Conservation (phyloP, 2,329 filamentous ascomycete genomes). For the Pestalotiopsis sp. region DNA sequence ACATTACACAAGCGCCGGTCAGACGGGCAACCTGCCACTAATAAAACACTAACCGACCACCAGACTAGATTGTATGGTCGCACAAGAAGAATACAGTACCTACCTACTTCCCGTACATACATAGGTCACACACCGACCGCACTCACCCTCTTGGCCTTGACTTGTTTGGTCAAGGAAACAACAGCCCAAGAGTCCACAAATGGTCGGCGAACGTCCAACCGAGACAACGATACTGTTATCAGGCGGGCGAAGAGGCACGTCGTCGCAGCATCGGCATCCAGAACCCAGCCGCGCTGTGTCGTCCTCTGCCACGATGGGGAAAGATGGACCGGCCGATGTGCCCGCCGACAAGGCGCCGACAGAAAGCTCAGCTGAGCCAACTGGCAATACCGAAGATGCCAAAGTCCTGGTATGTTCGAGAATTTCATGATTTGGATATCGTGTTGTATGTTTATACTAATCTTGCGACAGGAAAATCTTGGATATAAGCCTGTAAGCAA, state of each 20-base stretch:
- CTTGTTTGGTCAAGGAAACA: background rate
- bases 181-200: background rate
- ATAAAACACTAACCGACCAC: too few species aligned
- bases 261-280: background rate
- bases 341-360: background rate
- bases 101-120: background rate
- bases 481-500: conserved; percentile 55
- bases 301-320: background rate
- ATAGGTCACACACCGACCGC: background rate
- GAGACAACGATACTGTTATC: background rate
- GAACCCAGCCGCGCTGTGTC: background rate
- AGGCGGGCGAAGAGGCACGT: background rate
- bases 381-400: conserved; percentile 8
- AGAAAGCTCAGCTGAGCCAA: background rate
- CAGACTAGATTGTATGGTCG: background rate
- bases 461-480: conserved; percentile 43
- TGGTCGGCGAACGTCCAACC: background rate
- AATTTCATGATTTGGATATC: too few species aligned
- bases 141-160: background rate
- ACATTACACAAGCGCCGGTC: background rate
- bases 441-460: conserved; percentile 12
- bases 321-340: background rate
- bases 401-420: conserved; percentile 5
- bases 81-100: background rate
- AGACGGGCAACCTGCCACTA: too few species aligned